Conservation (phyloP, 176 grass and related monocot species). For the Tillandsia fasciculata region DNA sequence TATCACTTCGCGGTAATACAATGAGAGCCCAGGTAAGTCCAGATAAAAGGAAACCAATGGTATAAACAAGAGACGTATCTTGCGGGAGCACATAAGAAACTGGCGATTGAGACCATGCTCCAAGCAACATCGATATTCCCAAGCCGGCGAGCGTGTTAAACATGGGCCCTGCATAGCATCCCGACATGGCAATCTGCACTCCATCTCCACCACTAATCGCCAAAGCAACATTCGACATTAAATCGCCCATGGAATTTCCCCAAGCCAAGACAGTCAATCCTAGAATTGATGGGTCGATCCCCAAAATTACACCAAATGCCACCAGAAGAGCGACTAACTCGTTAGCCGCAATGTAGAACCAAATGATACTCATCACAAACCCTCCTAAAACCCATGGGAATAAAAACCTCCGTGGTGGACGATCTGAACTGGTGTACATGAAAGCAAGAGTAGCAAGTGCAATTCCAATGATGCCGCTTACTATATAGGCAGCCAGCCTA, state of each 20-base stretch:
- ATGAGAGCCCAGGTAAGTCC: conserved; percentile 79
- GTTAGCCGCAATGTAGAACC: conserved; percentile 97
- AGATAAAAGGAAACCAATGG: conserved; percentile 73
- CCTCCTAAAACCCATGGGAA: conserved; percentile 96
- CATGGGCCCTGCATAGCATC: conserved; percentile 98
- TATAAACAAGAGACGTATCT: conserved; percentile 74
- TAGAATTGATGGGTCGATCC: conserved; percentile 91
- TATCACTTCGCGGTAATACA: conserved; percentile 51
- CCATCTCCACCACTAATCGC: conserved; percentile 84
- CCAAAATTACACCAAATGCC: conserved; percentile 75
- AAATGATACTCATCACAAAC: conserved; percentile 94
- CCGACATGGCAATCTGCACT: conserved; percentile 91
- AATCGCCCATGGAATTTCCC: conserved; percentile 98
- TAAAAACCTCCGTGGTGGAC: conserved; percentile 68
- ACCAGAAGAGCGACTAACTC: conserved; percentile 92
- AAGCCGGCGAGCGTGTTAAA: conserved; percentile 95
- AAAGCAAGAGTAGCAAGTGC: conserved; percentile 53
- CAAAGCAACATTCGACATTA: conserved; percentile 91
- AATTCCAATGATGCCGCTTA: conserved; percentile 44
- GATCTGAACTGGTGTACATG: conserved; percentile 49
- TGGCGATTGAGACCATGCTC: conserved; percentile 67
- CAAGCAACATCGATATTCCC: conserved; percentile 82
- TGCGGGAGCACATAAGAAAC: conserved; percentile 54
- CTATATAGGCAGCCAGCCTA: conserved; percentile 35
- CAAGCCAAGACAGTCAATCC: conserved; percentile 89